Evolutionary conservation across 1,284 basidiomycete species (phyloP), one percentile per base, ranked within the genome.

Genomic region (Pyrrhoderma noxium): DNA sequence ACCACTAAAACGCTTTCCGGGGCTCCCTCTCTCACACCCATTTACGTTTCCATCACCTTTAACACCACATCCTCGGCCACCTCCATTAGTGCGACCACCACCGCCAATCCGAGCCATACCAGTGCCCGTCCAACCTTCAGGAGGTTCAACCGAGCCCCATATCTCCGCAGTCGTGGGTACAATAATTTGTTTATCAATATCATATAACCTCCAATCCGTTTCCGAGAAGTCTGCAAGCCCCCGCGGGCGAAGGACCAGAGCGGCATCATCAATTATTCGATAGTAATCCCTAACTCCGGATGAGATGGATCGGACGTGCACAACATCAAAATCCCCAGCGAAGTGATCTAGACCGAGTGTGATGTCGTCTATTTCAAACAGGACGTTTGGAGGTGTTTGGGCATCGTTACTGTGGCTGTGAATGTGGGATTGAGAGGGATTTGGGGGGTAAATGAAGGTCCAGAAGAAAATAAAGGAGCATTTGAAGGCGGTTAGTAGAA

Each of bases 291-390:
- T 79, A 53, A 89, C 82, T 43, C 85, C 85, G 37, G 83, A 78
- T 14, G 79, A 74, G 55, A 87, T 75, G 42, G 85, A 72, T 25
- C 82, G 78, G 25, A 76, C 74, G 60, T 89, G 85, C 0, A 86
- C 80, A 21, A 84, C 79, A 59, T 89, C 76, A 65, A 88, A 89
- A 48, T 80, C 73, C 4, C 79, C 80, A 59, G 82, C 85, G 61
- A 82, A 89, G 65, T 89, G 87, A 58, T 86, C 82, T 11, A 89
- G 70, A 1, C 86, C 86, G 16, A 89, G 76, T 65, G 89, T 89
- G 60, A 89, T 79, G 64, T 89, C 86, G 64, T 89, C 87, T 5
- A 89, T 76, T 65, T 89, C 86, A 59, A 80, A 84, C 80, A 82
- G 77, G 65, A 80, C 76, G 63, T 88, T 88, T 25, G 68, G 67